These are phyloP conservation scores for Comarum palustre DNA, from an alignment of 306 rosid genomes.

Conservation along the genomic window DNA sequence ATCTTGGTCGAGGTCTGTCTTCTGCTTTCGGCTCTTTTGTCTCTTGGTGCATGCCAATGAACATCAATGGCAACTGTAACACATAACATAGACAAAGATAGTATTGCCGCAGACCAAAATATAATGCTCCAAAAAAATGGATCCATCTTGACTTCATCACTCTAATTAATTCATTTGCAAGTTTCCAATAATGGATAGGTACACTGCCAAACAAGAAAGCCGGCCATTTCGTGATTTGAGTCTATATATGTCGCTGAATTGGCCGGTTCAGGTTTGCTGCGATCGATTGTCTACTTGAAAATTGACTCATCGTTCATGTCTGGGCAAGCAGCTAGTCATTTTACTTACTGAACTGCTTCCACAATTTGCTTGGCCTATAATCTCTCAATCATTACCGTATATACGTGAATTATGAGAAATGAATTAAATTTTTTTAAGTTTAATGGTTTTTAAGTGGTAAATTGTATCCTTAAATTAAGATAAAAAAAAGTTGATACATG, in stretches of 20 bases:
- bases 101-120: background rate
- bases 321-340: too few relatives aligned
- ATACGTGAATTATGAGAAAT: too few relatives aligned
- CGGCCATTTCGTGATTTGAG: background rate
- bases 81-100: constrained; percentile 12
- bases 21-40: constrained; percentile 55
- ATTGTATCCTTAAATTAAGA: too few relatives aligned
- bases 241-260: background rate
- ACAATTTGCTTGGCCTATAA: background rate
- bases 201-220: constrained; percentile 1
- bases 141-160: background rate
- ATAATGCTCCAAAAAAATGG: constrained; percentile 15
- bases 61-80: constrained; percentile 25
- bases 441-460: too few relatives aligned
- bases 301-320: too few relatives aligned
- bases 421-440: too few relatives aligned
- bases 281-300: too few relatives aligned
- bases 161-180: background rate
- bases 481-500: too few relatives aligned
- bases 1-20: constrained; percentile 45
- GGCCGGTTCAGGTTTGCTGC: constrained; percentile 3
- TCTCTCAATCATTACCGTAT: background rate
- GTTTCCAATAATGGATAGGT: background rate
- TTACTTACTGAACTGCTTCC: background rate
- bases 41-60: constrained; percentile 28